Base-by-base conservation (phyloP, 139 green algal genomes). In the Chlamydomonas sphaeroides region DNA sequence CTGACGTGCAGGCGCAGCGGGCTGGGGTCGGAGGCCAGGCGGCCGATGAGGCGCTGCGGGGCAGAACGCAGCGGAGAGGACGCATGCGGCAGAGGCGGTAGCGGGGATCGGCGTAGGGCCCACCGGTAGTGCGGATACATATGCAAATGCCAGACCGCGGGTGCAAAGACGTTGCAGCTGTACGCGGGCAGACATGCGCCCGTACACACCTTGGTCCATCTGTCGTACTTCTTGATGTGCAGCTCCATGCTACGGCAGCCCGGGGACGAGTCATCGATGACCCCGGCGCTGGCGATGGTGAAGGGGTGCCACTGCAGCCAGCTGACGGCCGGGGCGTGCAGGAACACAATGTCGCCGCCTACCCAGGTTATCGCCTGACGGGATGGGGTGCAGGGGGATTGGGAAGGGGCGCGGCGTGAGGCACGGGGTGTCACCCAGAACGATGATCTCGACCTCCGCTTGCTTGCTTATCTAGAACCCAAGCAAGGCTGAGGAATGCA, bases 281-380 rank as follows among this genome's bases (percentile, higher is more conserved):
- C 74, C 67, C 18, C 0, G 74, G 70, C 74, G 59, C 70, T 5
- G 56, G 75, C 63, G n/a, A 72, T 25, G 26, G 75, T 82, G 42
- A 82, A 82, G 59, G 75, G 75, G 75, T 82, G 75, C 75, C 75
- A 82, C 75, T 72, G 75, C 75, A 61, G 73, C 75, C 75, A 82
- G 61, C 42, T 73, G n/a, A 82, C 23, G 61, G 62, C 42, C 10
- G 75, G 75, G 15, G 59, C 62, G 41, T 82, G 72, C 42, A 82
- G 61, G 42, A 72, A 82, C 3, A 82, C 42, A 21, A 39, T 82
- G 75, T 72, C 75, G 0, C 8, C 5, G 32, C 75, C 75, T 2
- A 51, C 32, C 61, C 61, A 82, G 61, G 18, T 28, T 38, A 82
- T 23, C n/a, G 62, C 59, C 75, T 82, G 75, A 28, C 33, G 71